Evolutionary conservation across 768 basidiomycete species (phyloP).

Genomic region (Rubroboletus satanas): DNA sequence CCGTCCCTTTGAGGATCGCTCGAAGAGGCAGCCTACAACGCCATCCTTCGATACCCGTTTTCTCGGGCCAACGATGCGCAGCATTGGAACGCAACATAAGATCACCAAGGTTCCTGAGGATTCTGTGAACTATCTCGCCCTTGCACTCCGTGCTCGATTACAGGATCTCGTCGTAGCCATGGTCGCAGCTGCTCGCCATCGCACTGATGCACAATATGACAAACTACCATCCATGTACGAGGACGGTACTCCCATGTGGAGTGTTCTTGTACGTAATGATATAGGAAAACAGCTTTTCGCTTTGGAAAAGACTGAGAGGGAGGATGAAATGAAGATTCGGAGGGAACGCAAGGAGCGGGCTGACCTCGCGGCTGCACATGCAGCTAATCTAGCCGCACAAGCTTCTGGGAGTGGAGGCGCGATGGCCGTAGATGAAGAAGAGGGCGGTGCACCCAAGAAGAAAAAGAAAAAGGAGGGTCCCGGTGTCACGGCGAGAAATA

Average conservation of each 20-base stretch:
- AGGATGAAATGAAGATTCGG: constrained; percentile 74
- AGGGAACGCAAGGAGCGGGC: constrained; percentile 75
- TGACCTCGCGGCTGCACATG: constrained; percentile 68
- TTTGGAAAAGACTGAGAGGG: constrained; percentile 75
- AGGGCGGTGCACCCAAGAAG: constrained; percentile 66
- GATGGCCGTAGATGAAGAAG: constrained; percentile 43
- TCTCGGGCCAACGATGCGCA: constrained; percentile 64
- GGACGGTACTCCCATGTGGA: constrained; percentile 78
- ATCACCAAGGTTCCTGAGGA: constrained; percentile 68
- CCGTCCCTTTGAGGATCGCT: constrained; percentile 71
- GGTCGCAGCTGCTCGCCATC: constrained; percentile 65
- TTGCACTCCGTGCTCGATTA: constrained; percentile 72
- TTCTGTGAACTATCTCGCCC: constrained; percentile 70
- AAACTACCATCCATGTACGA: constrained; percentile 62
- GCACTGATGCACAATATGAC: constrained; percentile 67
- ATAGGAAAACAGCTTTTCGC: constrained; percentile 72
- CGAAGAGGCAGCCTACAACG: constrained; percentile 66
- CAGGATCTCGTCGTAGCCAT: constrained; percentile 65
- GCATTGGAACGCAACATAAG: constrained; percentile 64
- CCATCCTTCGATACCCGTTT: constrained; percentile 68
- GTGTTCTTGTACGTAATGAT: constrained; percentile 70
- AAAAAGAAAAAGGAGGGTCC: constrained; percentile 80
- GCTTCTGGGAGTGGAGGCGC: constrained; percentile 34
- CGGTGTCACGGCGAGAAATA: constrained; percentile 79
- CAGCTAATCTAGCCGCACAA: constrained; percentile 59